Percentiles rank a stretch among this genome's conserved stretches.
phyloP scores from a whole-genome alignment of 139 green algal genomes.

The Coccomyxa sp. region DNA sequence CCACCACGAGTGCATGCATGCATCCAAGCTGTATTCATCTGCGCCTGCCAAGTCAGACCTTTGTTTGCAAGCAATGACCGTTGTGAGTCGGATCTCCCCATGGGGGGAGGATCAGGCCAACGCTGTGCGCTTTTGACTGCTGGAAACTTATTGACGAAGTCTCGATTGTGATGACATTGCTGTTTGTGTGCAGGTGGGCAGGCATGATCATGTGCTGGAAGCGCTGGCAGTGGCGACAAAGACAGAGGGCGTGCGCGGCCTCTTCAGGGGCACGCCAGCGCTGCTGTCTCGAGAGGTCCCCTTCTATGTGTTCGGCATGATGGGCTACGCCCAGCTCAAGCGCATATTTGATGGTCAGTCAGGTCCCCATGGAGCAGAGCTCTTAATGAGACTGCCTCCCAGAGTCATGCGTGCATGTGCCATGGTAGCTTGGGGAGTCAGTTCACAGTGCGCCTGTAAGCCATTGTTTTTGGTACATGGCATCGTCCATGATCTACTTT shows the following conservation, averaged over 20 bases:
- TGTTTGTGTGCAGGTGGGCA: conserved; percentile 44
- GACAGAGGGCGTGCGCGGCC: conserved; percentile 31
- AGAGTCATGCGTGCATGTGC: neutral
- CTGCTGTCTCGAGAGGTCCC: conserved; percentile 60
- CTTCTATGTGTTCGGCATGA: conserved; percentile 70
- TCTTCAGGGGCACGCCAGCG: conserved; percentile 56
- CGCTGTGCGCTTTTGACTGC: no score
- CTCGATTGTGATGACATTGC: no score
- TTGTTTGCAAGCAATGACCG: no score
- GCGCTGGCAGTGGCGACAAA: conserved; percentile 33
- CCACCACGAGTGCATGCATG: no score
- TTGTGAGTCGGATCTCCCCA: no score
- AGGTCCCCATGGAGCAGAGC: neutral
- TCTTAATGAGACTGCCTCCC: neutral
- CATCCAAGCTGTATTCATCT: no score
- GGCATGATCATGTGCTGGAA: conserved; percentile 41
- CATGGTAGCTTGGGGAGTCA: neutral
- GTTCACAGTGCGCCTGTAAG: neutral
- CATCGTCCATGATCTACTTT: neutral
- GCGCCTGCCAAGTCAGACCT: no score
- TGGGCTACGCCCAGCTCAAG: conserved; percentile 66
- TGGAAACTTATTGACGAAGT: no score
- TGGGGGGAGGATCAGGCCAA: no score
- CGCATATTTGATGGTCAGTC: conserved; percentile 20
- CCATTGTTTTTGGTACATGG: no score